Evolutionary conservation across 2,329 filamentous ascomycete genomes (phyloP).

Genomic region (Pseudofabraea citricarpa): DNA sequence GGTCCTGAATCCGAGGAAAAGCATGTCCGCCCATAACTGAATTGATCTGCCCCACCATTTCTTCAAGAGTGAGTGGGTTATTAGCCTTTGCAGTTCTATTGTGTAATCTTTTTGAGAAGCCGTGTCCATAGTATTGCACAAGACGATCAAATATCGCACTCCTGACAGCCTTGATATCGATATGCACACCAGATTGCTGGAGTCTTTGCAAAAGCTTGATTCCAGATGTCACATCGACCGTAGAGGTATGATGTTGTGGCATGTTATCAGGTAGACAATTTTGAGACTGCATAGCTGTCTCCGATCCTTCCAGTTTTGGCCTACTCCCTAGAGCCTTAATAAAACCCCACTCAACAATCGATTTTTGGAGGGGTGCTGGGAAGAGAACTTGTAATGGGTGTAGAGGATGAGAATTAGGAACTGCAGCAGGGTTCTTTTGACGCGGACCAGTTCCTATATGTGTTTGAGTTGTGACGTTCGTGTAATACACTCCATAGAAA

Average conservation of each 20-base stretch:
- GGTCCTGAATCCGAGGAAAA: constrained; percentile 4
- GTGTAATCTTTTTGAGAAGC: constrained; percentile 12
- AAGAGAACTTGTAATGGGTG: constrained; percentile 38
- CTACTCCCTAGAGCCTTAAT: constrained; percentile 15
- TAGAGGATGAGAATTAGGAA: constrained; percentile 15
- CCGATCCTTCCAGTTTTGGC: not conserved
- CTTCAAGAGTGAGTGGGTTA: constrained; percentile 8
- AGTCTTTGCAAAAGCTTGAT: constrained; percentile 22
- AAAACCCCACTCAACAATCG: constrained; percentile 46
- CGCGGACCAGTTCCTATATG: constrained; percentile 8
- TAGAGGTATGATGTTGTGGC: not conserved
- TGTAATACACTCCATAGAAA: constrained; percentile 8
- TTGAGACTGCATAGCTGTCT: not conserved
- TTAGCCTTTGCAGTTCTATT: constrained; percentile 13
- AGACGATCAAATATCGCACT: constrained; percentile 21
- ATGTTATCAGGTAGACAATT: not conserved
- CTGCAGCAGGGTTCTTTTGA: constrained; percentile 8
- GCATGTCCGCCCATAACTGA: constrained; percentile 12
- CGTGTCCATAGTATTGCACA: constrained; percentile 20
- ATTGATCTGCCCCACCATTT: constrained; percentile 15
- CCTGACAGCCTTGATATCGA: constrained; percentile 10
- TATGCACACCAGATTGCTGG: constrained; percentile 13
- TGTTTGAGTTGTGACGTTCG: not conserved
- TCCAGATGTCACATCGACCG: constrained; percentile 15
- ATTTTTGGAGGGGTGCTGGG: constrained; percentile 34